These are phyloP conservation scores for Blastobotrys raffinosifermentans DNA, from an alignment of 1,139 yeast genomes.

Conservation along the genomic window DNA sequence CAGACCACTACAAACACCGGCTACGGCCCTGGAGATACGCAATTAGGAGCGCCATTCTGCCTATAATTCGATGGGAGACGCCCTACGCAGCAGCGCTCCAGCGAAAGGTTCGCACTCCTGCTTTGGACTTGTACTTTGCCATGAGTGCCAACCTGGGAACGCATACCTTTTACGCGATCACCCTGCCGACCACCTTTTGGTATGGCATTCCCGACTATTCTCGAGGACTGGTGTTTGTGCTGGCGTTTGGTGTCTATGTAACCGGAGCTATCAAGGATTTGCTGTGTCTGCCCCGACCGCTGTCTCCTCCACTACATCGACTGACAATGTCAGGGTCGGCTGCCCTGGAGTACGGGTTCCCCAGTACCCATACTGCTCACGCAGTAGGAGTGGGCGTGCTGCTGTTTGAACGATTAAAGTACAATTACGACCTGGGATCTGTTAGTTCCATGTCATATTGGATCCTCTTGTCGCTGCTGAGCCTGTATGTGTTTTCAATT, in stretches of 20 bases:
- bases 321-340: slow-evolving; percentile 87
- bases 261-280: slow-evolving; percentile 78
- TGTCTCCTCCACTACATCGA: slow-evolving; percentile 86
- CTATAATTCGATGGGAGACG: slow-evolving; percentile 63
- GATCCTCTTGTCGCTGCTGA: slow-evolving; percentile 20
- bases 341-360: slow-evolving; percentile 90
- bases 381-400: slow-evolving; percentile 73
- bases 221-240: slow-evolving; percentile 61
- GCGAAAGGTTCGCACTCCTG: slow-evolving; percentile 41
- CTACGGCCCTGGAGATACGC: slow-evolving; percentile 57
- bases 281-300: slow-evolving; percentile 86
- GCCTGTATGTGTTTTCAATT: slow-evolving; percentile 57
- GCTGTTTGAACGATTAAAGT: slow-evolving; percentile 29
- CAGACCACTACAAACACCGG: slow-evolving; percentile 55
- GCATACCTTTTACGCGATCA: slow-evolving; percentile 86
- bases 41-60: slow-evolving; percentile 51
- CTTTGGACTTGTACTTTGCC: slow-evolving; percentile 72
- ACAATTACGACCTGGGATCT: slow-evolving; percentile 6
- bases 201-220: slow-evolving; percentile 58
- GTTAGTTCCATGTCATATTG: slow-evolving; percentile 9
- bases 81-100: slow-evolving; percentile 57
- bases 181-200: slow-evolving; percentile 86
- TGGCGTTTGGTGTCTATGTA: slow-evolving; percentile 80
- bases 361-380: slow-evolving; percentile 88
- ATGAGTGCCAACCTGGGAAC: slow-evolving; percentile 88